Percentiles rank a stretch among this genome's conserved stretches.
These are phyloP conservation scores for Colletotrichum lini DNA, from an alignment of 2,329 filamentous ascomycete genomes.

Conservation along the genomic window DNA sequence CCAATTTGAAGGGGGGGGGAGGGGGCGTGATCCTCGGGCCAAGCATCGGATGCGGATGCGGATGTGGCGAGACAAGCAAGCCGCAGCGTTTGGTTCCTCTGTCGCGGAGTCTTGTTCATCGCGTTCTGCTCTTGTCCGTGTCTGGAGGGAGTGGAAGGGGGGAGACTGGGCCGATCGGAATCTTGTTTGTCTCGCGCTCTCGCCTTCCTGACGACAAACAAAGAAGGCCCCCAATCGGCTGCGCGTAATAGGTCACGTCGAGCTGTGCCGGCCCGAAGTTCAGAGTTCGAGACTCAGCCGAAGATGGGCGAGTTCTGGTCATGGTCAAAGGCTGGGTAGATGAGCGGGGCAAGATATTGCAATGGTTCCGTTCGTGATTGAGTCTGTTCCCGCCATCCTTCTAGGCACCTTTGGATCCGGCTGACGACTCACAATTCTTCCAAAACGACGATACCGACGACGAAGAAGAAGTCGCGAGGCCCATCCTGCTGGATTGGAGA, in stretches of 20 bases:
- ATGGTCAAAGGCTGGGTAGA: neutral
- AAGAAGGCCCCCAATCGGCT: neutral
- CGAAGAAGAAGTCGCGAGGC: neutral
- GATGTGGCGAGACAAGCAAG: slow-evolving; percentile 19
- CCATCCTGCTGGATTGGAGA: neutral
- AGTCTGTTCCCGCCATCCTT: neutral
- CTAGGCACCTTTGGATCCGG: neutral
- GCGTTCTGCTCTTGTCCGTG: slow-evolving; percentile 13
- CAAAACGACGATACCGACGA: neutral
- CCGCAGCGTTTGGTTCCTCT: slow-evolving; percentile 8
- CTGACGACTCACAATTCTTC: too few species aligned
- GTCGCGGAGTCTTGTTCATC: slow-evolving; percentile 4
- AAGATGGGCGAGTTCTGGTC: neutral
- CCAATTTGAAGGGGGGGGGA: neutral
- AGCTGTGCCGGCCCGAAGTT: neutral
- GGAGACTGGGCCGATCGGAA: slow-evolving; percentile 13
- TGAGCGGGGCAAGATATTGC: neutral
- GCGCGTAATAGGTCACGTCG: neutral
- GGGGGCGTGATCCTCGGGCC: neutral
- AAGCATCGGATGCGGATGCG: slow-evolving; percentile 14
- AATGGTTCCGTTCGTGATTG: neutral
- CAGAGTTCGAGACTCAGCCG: neutral
- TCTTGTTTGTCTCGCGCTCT: slow-evolving; percentile 28
- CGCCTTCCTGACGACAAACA: slow-evolving; percentile 8
- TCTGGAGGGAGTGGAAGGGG: slow-evolving; percentile 3